Conservation (phyloP, 2,329 filamentous ascomycete species). For the Blumeria hordei region DNA sequence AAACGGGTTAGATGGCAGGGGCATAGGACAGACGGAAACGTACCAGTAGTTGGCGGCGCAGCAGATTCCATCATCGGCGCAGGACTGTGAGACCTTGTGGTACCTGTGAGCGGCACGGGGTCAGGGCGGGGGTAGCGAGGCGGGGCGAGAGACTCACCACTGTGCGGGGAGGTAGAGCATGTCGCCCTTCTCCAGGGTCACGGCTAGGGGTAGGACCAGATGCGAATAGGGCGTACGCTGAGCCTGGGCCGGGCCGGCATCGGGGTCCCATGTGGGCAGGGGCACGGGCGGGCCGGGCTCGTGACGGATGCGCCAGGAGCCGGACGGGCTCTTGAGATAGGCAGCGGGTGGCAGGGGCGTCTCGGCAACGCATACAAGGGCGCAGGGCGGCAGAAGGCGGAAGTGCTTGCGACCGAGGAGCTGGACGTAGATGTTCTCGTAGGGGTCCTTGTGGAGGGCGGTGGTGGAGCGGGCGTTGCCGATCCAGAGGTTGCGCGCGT, state of each 20-base stretch:
- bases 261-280: conserved; percentile 51
- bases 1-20: neutral
- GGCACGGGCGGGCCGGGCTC: conserved; percentile 26
- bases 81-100: conserved; percentile 57
- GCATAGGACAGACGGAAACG: conserved; percentile 6
- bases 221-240: conserved; percentile 30
- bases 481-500: conserved; percentile 56
- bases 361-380: conserved; percentile 46
- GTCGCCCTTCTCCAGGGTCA: conserved; percentile 47
- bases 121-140: no score
- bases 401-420: conserved; percentile 52
- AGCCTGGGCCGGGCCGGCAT: conserved; percentile 18
- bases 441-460: conserved; percentile 59
- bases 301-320: conserved; percentile 4
- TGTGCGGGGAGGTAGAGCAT: conserved; percentile 64
- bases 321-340: conserved; percentile 20
- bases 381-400: conserved; percentile 45
- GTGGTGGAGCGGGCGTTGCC: conserved; percentile 47
- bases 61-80: conserved; percentile 43
- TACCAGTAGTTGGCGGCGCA: conserved; percentile 67
- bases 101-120: conserved; percentile 23
- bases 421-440: conserved; percentile 69
- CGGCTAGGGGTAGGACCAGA: conserved; percentile 34
- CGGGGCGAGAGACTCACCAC: conserved; percentile 28
- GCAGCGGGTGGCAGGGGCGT: conserved; percentile 28